A percentile compares a stretch with the other conserved stretches of the same genome.
Conservation (phyloP, 768 basidiomycete species). For the Tylopilus vinaceipallidus region DNA sequence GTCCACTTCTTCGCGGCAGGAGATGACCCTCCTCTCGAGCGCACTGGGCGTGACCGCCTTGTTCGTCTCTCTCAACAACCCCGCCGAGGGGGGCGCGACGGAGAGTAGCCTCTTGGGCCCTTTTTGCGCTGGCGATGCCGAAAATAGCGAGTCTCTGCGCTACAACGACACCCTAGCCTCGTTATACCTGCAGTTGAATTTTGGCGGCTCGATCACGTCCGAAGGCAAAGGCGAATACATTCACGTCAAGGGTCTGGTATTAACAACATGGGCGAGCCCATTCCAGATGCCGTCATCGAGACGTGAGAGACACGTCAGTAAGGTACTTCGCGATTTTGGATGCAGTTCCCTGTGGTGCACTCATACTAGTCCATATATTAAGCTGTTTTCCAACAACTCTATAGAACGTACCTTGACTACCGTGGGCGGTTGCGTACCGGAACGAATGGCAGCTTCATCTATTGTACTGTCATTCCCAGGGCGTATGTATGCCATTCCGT, state of each 20-base stretch:
- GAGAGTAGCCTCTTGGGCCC: slow-evolving; percentile 79
- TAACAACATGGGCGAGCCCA: slow-evolving; percentile 58
- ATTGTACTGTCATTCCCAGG: slow-evolving; percentile 66
- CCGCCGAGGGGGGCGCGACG: slow-evolving; percentile 58
- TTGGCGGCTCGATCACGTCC: slow-evolving; percentile 75
- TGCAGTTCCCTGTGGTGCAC: no score
- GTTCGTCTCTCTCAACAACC: slow-evolving; percentile 73
- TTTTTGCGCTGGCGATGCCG: slow-evolving; percentile 76
- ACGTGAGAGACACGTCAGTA: slow-evolving; percentile 78
- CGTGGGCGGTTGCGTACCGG: slow-evolving; percentile 61
- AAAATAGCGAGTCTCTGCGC: slow-evolving; percentile 49
- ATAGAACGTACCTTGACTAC: slow-evolving; percentile 63
- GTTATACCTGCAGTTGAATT: slow-evolving; percentile 46
- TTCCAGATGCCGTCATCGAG: slow-evolving; percentile 65
- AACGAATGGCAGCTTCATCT: slow-evolving; percentile 64
- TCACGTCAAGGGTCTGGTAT: slow-evolving; percentile 71
- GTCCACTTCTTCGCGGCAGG: slow-evolving; percentile 66
- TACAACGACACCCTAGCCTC: background rate
- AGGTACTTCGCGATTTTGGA: no score
- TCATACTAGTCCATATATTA: no score
- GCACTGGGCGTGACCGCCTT: slow-evolving; percentile 74
- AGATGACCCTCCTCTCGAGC: slow-evolving; percentile 83
- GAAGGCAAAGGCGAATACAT: slow-evolving; percentile 86
- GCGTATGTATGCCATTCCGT: slow-evolving; percentile 74
- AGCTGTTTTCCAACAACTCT: slow-evolving; percentile 56